Conservation (phyloP, 1,139 yeast genomes). For the Candida buenavistaensis region DNA sequence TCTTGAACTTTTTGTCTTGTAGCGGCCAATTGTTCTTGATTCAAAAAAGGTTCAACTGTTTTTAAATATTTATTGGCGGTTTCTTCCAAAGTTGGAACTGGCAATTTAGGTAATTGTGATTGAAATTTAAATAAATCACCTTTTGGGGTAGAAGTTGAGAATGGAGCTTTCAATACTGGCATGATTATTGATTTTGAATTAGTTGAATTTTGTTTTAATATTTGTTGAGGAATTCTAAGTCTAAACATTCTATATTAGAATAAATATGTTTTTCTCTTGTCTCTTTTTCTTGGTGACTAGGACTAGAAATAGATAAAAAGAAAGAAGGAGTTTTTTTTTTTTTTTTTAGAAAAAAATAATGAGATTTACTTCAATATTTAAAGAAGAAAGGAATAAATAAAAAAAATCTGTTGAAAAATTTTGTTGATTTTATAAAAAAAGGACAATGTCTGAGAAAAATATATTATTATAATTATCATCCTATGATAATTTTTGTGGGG, state of each 20-base stretch:
- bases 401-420: conserved; percentile 1
- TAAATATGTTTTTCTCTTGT: neutral
- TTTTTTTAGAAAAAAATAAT: conserved; percentile 1
- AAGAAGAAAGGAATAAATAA: no score
- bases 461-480: conserved; percentile 3
- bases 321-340: neutral
- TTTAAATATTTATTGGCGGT: conserved; percentile 71
- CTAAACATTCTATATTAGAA: conserved; percentile 11
- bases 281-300: conserved; percentile 2
- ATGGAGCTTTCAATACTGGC: conserved; percentile 23
- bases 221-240: conserved; percentile 10
- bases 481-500: conserved; percentile 7
- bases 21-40: conserved; percentile 51
- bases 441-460: neutral
- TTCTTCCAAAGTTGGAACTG: conserved; percentile 79
- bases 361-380: no score
- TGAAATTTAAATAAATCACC: conserved; percentile 79
- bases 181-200: conserved; percentile 9
- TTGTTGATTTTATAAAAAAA: conserved; percentile 3
- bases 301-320: conserved; percentile 1
- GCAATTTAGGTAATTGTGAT: conserved; percentile 74
- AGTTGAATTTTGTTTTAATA: conserved; percentile 8
- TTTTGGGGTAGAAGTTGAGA: conserved; percentile 38
- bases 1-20: conserved; percentile 65
- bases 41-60: conserved; percentile 68